These are phyloP conservation scores for Gossypium laxum DNA, from an alignment of 441 rosid genomes.

Conservation along the genomic window DNA sequence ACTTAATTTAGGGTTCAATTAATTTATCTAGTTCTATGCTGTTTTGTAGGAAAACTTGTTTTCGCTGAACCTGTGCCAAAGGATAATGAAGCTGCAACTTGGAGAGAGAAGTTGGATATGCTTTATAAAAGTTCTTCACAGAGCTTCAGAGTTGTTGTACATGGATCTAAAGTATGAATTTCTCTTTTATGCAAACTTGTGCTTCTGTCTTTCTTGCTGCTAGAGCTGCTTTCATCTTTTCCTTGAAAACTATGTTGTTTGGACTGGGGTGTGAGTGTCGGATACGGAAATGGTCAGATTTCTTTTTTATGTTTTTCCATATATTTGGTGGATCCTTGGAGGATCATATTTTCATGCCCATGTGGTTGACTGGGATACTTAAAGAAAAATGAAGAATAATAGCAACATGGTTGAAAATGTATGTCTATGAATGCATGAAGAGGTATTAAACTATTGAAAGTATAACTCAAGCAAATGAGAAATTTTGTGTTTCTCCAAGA, in stretches of 20 bases:
- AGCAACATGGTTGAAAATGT: not conserved
- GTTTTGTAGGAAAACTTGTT: conserved; percentile 79
- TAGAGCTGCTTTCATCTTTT: conserved; percentile 5
- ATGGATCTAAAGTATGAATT: conserved; percentile 86
- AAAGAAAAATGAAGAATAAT: not conserved
- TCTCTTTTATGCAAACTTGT: conserved; percentile 4
- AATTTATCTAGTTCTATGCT: conserved; percentile 15
- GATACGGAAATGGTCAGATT: not conserved
- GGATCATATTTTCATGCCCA: not conserved
- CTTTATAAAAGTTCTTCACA: conserved; percentile 96
- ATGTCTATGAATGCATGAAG: not conserved
- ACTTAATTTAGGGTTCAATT: conserved; percentile 10
- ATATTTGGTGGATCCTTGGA: not conserved
- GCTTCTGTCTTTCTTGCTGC: not conserved
- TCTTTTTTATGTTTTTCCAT: not conserved
- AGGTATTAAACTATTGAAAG: not conserved
- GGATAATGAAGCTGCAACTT: conserved; percentile 95
- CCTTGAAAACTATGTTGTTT: not conserved
- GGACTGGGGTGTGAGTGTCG: not conserved
- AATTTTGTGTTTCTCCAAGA: not conserved
- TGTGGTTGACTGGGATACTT: not conserved
- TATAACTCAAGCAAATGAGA: not conserved
- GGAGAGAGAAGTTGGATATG: conserved; percentile 96
- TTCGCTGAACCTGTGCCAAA: conserved; percentile 88
- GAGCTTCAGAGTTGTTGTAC: conserved; percentile 94